Base-by-base conservation (phyloP, 805 yeast genomes). In the Myxozyma melibiosi region DNA sequence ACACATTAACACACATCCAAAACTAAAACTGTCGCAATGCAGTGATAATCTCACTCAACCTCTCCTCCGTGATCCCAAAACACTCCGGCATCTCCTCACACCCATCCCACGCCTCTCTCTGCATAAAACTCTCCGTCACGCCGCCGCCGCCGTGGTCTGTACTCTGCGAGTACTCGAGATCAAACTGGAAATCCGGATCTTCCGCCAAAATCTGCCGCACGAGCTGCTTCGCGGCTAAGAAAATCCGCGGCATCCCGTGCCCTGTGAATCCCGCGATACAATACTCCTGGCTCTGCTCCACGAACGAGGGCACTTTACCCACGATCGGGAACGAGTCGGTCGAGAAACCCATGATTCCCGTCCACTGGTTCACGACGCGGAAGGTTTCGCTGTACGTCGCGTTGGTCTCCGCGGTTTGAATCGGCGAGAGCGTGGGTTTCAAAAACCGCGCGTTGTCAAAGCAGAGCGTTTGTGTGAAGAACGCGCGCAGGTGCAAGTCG, bases 181-280 rank as follows among this genome's bases (percentile, higher is more conserved):
- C 62, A 40, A 39, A 58, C 28, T 18, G 48, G 24, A 55, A 58
- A 18, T 57, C 63, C 11, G 34, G 45, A 37, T 57, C 60, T 1
- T 59, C 53, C 20, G 14, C 24, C 11, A 62, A 43, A 16, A 57
- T 51, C 46, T 28, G 49, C 4, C 46, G 50, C 5, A 61, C 78
- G 20, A 78, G 55, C 1, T 76, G 78, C 53, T 75, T 73, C 14
- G 77, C 79, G 41, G 71, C 62, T 5, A 75, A 51, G 53, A 73
- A 73, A 8, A 77, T 75, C 39, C 81, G 68, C 33, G 82, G 80
- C 81, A 79, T 78, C 22, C 82, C 82, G 65, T 79, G 82, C 2
- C 81, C 82, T 41, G 76, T 74, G 66, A 76, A 79, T 0, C 82
- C 82, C 3, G 81, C 80, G 58, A 72, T 67, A n/a, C 75, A 67